Evolutionary conservation across 1,284 basidiomycete genomes (phyloP), one percentile per base, ranked within the genome.

Genomic region (Abortiporus biennis): DNA sequence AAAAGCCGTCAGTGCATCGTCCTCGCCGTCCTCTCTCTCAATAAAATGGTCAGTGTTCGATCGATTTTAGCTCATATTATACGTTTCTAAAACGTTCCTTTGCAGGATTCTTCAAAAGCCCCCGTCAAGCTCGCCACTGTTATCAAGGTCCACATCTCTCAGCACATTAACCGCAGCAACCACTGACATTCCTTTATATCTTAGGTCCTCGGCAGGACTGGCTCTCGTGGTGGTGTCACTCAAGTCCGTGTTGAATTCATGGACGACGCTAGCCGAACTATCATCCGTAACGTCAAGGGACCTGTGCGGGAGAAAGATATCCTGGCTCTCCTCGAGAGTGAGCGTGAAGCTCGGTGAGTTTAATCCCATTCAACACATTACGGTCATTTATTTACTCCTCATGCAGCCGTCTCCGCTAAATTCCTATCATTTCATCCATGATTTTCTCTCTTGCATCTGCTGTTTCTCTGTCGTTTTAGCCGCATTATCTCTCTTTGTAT

Each of bases 191-290:
- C 30, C 38, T 29, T 12, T 16, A 36, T 34, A 34, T 31, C 19
- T 25, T 52, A 96, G 91, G 92, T 98, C 66, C 85, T 99, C 62
- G 96, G 96, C 66, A 85, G 96, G 62, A 99, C 96, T 63, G 96
- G 96, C 54, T 98, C 95, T 60, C 92, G 96, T 68, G 96, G 96
- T 75, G 94, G 94, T 78, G 94, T 99, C 59, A 99, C 93, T 54
- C 96, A 99, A 78, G 94, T 98, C 68, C 92, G 95, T 56, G 96
- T 99, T 57, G 95, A 99, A 69, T 98, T 99, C 78, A 87, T 99
- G 88, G 95, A 99, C 69, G 95, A 99, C 67, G 83, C 87, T 43
- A 83, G 83, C 57, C 90, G 96, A 59, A 87, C 89, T 54, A 96
- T 99, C 71, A 96, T 99, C 72, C 91, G 95, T 56, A 99, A 99